Evolutionary conservation across 2,329 filamentous ascomycete species (phyloP).

Genomic region (Talaromyces piceae): DNA sequence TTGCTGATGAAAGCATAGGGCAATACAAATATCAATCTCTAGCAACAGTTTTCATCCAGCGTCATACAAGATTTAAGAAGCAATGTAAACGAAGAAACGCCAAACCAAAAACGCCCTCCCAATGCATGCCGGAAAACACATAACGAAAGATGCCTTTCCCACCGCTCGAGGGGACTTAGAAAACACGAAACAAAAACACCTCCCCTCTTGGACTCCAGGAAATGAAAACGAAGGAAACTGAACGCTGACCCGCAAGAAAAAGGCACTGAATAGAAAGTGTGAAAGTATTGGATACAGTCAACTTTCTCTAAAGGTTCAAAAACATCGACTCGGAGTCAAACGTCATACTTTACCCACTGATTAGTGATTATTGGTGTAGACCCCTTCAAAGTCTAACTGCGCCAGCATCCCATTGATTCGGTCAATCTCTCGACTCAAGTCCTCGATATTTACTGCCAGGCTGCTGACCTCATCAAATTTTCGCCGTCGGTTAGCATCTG

Average conservation of each 20-base stretch:
- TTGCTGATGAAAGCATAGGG: too few relatives aligned
- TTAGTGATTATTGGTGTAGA: constrained; percentile 31
- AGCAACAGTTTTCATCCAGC: too few relatives aligned
- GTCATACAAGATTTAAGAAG: too few relatives aligned
- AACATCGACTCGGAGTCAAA: not conserved
- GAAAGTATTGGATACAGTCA: not conserved
- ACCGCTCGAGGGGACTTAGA: not conserved
- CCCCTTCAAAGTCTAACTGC: constrained; percentile 56
- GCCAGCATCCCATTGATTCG: constrained; percentile 57
- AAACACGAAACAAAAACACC: not conserved
- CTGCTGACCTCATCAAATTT: constrained; percentile 83
- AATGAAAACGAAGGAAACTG: not conserved
- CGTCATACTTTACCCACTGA: not conserved
- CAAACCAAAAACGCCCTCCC: not conserved
- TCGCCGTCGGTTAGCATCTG: constrained; percentile 63
- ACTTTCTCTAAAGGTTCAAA: not conserved
- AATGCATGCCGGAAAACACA: not conserved
- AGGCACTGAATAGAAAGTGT: not conserved
- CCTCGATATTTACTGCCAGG: constrained; percentile 70
- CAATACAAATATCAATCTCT: too few relatives aligned
- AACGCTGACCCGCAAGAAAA: not conserved
- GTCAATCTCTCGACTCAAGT: constrained; percentile 71
- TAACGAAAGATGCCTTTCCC: not conserved
- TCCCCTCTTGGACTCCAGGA: not conserved
- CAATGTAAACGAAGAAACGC: not conserved